phyloP scores from a whole-genome alignment of 1,284 basidiomycete species.

The Cutaneotrichosporon arboriforme region DNA sequence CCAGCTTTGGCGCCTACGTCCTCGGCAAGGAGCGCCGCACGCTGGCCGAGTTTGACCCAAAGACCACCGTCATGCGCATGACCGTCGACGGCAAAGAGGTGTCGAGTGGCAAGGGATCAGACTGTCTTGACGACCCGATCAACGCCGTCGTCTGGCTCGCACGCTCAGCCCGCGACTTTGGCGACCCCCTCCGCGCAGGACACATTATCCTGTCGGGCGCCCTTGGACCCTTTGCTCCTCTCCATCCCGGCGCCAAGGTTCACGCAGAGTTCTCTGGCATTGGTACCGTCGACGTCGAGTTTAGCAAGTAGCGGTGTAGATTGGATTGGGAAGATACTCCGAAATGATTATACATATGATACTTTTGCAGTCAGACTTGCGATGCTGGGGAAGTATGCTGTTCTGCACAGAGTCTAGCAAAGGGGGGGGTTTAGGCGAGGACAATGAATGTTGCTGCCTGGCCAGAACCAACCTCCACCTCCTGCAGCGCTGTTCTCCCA shows the following conservation, averaged over 20 bases:
- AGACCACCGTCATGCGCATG: not conserved
- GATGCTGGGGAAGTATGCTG: too few species aligned
- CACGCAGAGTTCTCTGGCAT: not conserved
- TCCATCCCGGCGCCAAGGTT: not conserved
- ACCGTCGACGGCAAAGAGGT: not conserved
- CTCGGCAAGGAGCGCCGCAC: not conserved
- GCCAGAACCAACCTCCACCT: too few species aligned
- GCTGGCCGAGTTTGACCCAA: not conserved
- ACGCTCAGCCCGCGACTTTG: not conserved
- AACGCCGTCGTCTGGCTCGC: conserved; percentile 1
- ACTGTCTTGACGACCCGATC: conserved; percentile 3
- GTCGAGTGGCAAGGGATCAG: not conserved
- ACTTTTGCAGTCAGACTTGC: too few species aligned
- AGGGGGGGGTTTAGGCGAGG: too few species aligned
- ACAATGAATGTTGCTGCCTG: too few species aligned
- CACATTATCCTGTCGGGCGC: not conserved
- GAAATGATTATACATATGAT: too few species aligned
- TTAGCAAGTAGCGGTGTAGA: too few species aligned
- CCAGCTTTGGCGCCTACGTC: not conserved
- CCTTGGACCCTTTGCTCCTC: not conserved
- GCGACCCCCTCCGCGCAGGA: not conserved
- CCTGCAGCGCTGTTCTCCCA: too few species aligned
- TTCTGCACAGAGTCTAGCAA: too few species aligned
- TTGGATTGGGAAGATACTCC: too few species aligned
- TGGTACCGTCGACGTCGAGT: not conserved